These are phyloP conservation scores for Collariella sp. DNA, from an alignment of 495 filamentous ascomycete species.

Conservation along the genomic window DNA sequence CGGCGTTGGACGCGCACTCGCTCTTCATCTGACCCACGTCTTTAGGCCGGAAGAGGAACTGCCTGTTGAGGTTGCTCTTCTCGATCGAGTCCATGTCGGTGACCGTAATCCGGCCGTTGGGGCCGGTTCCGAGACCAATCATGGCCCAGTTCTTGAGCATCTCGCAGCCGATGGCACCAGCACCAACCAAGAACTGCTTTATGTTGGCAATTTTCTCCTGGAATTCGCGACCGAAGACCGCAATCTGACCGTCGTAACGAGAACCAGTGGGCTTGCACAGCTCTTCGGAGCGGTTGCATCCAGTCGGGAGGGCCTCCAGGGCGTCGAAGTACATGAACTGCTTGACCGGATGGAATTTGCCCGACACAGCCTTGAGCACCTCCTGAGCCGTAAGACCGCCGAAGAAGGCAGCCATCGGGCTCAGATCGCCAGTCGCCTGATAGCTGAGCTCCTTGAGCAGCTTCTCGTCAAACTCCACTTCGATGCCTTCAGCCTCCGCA, in stretches of 20 bases:
- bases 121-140: constrained; percentile 88
- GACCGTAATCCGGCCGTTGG: constrained; percentile 77
- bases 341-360: constrained; percentile 87
- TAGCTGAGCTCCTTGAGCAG: constrained; percentile 88
- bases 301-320: constrained; percentile 80
- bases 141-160: constrained; percentile 99
- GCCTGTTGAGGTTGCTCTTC: constrained; percentile 96
- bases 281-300: constrained; percentile 67
- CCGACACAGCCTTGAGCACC: constrained; percentile 92
- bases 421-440: constrained; percentile 89
- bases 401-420: constrained; percentile 88
- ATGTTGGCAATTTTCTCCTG: constrained; percentile 87
- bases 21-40: constrained; percentile 98
- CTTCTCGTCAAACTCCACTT: constrained; percentile 82
- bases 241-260: constrained; percentile 95
- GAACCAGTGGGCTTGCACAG: constrained; percentile 71
- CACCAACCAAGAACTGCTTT: constrained; percentile 89
- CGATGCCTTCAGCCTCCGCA: constrained; percentile 58
- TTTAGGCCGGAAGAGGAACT: constrained; percentile 90
- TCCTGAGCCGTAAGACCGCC: constrained; percentile 94
- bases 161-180: constrained; percentile 96
- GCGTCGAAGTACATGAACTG: constrained; percentile 98
- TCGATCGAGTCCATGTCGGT: constrained; percentile 99
- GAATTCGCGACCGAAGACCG: constrained; percentile 87
- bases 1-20: constrained; percentile 82